A percentile compares a stretch with the other conserved stretches of the same genome.
Conservation (phyloP, 2,329 filamentous ascomycete genomes). For the Epichloe sylvatica region DNA sequence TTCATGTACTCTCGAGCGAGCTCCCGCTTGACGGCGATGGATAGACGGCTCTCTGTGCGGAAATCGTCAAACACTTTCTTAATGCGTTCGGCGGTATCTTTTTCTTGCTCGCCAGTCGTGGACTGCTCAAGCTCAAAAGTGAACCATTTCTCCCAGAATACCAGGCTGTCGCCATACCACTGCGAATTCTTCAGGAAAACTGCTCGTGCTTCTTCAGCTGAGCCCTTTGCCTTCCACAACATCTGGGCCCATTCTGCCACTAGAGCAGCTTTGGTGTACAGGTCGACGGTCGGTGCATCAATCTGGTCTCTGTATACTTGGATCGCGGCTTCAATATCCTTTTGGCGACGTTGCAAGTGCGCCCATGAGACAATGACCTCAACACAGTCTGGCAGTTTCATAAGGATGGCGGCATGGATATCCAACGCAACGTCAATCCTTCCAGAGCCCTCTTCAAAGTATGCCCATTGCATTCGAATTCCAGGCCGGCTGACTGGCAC, state of each 20-base stretch:
- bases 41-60: constrained; percentile 57
- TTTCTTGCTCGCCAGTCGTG: constrained; percentile 48
- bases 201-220: constrained; percentile 64
- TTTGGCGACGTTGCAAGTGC: constrained; percentile 71
- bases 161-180: constrained; percentile 69
- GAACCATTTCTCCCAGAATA: constrained; percentile 85
- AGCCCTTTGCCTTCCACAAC: constrained; percentile 77
- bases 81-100: constrained; percentile 56
- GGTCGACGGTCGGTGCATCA: constrained; percentile 54
- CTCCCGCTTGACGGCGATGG: constrained; percentile 53
- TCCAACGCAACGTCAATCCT: constrained; percentile 66
- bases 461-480: constrained; percentile 79
- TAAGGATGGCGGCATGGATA: constrained; percentile 70
- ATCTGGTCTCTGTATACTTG: constrained; percentile 71
- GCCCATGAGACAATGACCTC: constrained; percentile 82
- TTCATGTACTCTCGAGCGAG: constrained; percentile 66
- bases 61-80: constrained; percentile 68
- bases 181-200: constrained; percentile 73
- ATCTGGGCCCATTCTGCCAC: constrained; percentile 80
- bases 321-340: constrained; percentile 71
- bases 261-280: constrained; percentile 72
- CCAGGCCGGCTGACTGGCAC: constrained; percentile 76
- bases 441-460: constrained; percentile 79
- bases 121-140: constrained; percentile 80
- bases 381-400: constrained; percentile 63